Conservation (phyloP, 257 asterid genomes). For the Penstemon newberryi region DNA sequence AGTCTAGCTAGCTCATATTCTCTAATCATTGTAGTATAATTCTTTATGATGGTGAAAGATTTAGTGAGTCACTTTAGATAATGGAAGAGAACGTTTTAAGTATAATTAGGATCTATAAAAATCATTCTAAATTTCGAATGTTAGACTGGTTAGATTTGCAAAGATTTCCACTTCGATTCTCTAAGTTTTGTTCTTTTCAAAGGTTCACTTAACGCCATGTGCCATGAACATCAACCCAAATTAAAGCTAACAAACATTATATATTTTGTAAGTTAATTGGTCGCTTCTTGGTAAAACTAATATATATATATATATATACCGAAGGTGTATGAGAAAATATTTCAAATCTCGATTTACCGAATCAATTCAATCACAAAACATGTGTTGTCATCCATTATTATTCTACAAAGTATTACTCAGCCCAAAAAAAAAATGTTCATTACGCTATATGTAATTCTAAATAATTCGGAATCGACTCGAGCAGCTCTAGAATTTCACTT, state of each 20-base stretch:
- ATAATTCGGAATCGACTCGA: too few species aligned
- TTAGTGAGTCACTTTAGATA: constrained; percentile 40
- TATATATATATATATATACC: too few species aligned
- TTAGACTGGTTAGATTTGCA: constrained; percentile 43
- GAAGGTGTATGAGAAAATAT: too few species aligned
- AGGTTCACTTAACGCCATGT: constrained; percentile 42
- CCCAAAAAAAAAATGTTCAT: too few species aligned
- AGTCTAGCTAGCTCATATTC: neutral
- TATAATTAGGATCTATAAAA: constrained; percentile 30
- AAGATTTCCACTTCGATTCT: constrained; percentile 38
- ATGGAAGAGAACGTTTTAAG: constrained; percentile 30
- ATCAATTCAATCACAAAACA: too few species aligned
- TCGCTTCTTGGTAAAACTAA: too few species aligned
- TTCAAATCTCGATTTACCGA: too few species aligned
- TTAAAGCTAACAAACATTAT: neutral
- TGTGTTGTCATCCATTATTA: too few species aligned
- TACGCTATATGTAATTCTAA: too few species aligned
- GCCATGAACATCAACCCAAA: constrained; percentile 28
- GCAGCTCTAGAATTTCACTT: too few species aligned
- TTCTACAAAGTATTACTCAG: too few species aligned
- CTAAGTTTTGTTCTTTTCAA: constrained; percentile 25
- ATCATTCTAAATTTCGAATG: constrained; percentile 37
- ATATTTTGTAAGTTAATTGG: too few species aligned
- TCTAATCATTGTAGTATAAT: constrained; percentile 7
- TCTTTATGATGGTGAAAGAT: constrained; percentile 32